Evolutionary conservation across 768 basidiomycete species (phyloP).

Genomic region (Vishniacozyma victoriae): DNA sequence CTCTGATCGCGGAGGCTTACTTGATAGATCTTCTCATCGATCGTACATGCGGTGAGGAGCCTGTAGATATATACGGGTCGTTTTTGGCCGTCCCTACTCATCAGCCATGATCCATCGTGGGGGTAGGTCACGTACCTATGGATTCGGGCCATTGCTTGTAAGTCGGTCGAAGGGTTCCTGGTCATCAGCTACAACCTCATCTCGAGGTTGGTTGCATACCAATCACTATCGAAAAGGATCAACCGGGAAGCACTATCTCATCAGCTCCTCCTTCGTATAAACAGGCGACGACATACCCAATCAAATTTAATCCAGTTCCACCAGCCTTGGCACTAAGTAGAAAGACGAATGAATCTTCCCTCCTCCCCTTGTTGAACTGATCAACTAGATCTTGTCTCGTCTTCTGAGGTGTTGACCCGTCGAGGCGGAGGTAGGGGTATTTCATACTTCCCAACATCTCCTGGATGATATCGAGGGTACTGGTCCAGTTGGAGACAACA

Average conservation of each 20-base stretch:
- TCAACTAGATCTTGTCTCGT: constrained; percentile 65
- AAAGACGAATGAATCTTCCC: constrained; percentile 70
- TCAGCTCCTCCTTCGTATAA: background rate
- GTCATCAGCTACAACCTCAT: constrained; percentile 1
- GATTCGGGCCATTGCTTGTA: constrained; percentile 96
- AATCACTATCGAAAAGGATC: constrained; percentile 52
- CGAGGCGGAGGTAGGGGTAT: constrained; percentile 77
- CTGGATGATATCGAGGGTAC: constrained; percentile 87
- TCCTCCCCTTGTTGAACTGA: constrained; percentile 72
- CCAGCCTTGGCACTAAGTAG: constrained; percentile 91
- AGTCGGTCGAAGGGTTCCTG: constrained; percentile 56
- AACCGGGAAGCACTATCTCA: constrained; percentile 73
- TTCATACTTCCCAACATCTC: constrained; percentile 67
- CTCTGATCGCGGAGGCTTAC: constrained; percentile 6
- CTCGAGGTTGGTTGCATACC: constrained; percentile 10
- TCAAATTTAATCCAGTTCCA: constrained; percentile 80
- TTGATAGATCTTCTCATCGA: constrained; percentile 59
- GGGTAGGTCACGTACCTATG: constrained; percentile 58
- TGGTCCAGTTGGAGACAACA: constrained; percentile 86
- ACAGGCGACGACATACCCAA: constrained; percentile 13
- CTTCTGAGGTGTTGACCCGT: constrained; percentile 58
- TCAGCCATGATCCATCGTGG: background rate
- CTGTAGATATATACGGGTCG: constrained; percentile 69
- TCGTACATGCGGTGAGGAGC: constrained; percentile 57
- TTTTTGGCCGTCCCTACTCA: constrained; percentile 81